phyloP scores from a whole-genome alignment of 257 asterid genomes.

The Lycium barbarum region DNA sequence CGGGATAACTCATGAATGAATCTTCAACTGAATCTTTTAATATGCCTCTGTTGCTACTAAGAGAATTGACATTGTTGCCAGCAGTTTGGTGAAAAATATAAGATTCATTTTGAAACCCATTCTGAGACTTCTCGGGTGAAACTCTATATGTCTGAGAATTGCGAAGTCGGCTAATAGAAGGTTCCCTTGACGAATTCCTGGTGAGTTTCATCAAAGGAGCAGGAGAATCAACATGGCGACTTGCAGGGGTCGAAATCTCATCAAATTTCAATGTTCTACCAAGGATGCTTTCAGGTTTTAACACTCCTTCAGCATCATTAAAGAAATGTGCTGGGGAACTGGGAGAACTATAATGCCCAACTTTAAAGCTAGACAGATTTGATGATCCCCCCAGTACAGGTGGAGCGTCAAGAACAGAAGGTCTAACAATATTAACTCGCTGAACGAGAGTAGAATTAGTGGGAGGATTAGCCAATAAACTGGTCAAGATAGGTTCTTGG shows the following conservation, averaged over 20 bases:
- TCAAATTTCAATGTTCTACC: conserved; percentile 40
- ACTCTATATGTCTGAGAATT: conserved; percentile 33
- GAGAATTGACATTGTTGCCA: conserved; percentile 35
- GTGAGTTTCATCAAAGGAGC: conserved; percentile 32
- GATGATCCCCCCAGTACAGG: conserved; percentile 37
- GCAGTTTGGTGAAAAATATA: conserved; percentile 26
- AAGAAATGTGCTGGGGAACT: conserved; percentile 28
- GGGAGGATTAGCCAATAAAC: conserved; percentile 49
- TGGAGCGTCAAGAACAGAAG: conserved; percentile 32
- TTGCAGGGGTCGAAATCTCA: conserved; percentile 23
- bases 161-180: conserved; percentile 32
- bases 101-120: conserved; percentile 37
- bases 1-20: conserved; percentile 19
- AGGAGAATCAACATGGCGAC: conserved; percentile 31
- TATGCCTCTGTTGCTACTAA: conserved; percentile 35
- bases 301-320: conserved; percentile 39
- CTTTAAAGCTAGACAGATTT: conserved; percentile 26
- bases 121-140: conserved; percentile 30
- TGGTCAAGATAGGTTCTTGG: conserved; percentile 67
- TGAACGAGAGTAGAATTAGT: conserved; percentile 31
- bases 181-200: conserved; percentile 33
- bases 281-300: conserved; percentile 33
- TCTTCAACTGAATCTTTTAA: conserved; percentile 36
- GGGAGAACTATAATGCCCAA: conserved; percentile 37
- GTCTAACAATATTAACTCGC: conserved; percentile 35